Evolutionary conservation across 495 filamentous ascomycete species (phyloP).

Genomic region (Penicillium tannophilum): DNA sequence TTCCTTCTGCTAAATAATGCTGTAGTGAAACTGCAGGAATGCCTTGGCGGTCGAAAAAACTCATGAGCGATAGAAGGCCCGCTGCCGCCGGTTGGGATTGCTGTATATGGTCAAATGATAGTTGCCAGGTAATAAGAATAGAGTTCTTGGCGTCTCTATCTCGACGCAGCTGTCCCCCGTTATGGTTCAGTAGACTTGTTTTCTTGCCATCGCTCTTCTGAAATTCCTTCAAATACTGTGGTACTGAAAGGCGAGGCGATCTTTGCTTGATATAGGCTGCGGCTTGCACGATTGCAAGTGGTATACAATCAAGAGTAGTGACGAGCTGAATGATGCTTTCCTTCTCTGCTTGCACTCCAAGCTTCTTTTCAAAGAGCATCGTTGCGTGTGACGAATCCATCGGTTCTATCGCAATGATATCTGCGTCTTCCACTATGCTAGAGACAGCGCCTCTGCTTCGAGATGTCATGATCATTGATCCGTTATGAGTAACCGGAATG

Average conservation of each 20-base stretch:
- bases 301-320: constrained; percentile 43
- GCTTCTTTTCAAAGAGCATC: constrained; percentile 43
- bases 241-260: background rate
- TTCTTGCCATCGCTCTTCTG: constrained; percentile 36
- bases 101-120: constrained; percentile 50
- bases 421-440: constrained; percentile 28
- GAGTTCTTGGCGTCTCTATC: constrained; percentile 44
- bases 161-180: constrained; percentile 34
- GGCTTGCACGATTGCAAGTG: constrained; percentile 40
- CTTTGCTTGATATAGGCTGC: constrained; percentile 43
- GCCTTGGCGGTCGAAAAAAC: constrained; percentile 32
- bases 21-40: constrained; percentile 26
- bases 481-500: background rate
- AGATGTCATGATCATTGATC: constrained; percentile 39
- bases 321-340: constrained; percentile 25
- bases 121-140: constrained; percentile 48
- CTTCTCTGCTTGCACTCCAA: constrained; percentile 14
- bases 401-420: constrained; percentile 42
- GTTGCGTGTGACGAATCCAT: constrained; percentile 34
- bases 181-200: constrained; percentile 37
- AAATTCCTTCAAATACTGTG: constrained; percentile 38
- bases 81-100: constrained; percentile 21
- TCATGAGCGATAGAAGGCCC: constrained; percentile 35
- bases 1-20: background rate
- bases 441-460: constrained; percentile 30